These are phyloP conservation scores for Cryphonectria japonica DNA, from an alignment of 2,329 filamentous ascomycete species.

Conservation along the genomic window DNA sequence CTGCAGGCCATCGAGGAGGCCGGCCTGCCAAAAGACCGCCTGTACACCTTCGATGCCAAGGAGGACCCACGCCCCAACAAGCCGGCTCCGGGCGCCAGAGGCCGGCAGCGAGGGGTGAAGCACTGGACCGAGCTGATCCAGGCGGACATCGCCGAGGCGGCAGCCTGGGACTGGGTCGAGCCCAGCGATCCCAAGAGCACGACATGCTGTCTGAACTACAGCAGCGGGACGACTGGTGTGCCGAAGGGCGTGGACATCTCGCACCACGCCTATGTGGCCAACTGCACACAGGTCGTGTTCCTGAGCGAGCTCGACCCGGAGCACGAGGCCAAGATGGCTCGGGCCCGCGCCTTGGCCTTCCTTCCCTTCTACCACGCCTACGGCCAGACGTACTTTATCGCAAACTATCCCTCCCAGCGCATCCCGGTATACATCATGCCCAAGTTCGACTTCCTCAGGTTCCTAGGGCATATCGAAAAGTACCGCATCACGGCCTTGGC, in stretches of 20 bases:
- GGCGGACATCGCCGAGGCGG: constrained; percentile 50
- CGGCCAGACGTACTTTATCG: constrained; percentile 72
- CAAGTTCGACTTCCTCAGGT: constrained; percentile 73
- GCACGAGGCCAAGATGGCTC: constrained; percentile 46
- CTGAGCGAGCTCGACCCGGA: constrained; percentile 51
- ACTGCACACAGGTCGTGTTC: constrained; percentile 63
- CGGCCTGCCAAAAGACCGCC: constrained; percentile 55
- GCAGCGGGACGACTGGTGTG: constrained; percentile 76
- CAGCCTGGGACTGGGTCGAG: constrained; percentile 66
- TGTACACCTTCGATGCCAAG: constrained; percentile 69
- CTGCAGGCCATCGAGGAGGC: constrained; percentile 66
- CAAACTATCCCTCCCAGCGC: constrained; percentile 58
- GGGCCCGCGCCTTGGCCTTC: constrained; percentile 62
- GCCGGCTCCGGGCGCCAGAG: constrained; percentile 33
- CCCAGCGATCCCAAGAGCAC: constrained; percentile 53
- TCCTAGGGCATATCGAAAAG: constrained; percentile 69
- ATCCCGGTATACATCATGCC: constrained; percentile 78
- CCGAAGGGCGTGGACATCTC: constrained; percentile 84
- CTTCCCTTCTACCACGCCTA: constrained; percentile 79
- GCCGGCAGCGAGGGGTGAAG: constrained; percentile 45
- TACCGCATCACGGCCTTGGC: constrained; percentile 70
- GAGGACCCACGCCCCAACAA: constrained; percentile 40
- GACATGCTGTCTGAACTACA: constrained; percentile 77
- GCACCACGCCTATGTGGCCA: constrained; percentile 77
- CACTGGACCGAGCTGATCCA: constrained; percentile 70